A percentile compares a stretch with the other conserved stretches of the same genome.
Evolutionary conservation across 2,329 filamentous ascomycete genomes (phyloP).

Genomic region (Xylaria sp.): DNA sequence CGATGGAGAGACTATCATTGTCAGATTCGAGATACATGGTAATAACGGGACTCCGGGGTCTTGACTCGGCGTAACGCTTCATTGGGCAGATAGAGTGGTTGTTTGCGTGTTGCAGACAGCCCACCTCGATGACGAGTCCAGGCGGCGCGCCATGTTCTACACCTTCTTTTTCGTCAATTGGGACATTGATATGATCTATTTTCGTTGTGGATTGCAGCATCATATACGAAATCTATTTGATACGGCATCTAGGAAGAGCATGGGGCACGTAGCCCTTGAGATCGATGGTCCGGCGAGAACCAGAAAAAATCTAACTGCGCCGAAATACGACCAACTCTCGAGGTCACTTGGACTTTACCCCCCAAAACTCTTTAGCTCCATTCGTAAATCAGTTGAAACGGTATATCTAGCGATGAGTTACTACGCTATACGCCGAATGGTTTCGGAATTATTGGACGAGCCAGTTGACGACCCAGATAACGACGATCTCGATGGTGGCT

Average conservation of each 20-base stretch:
- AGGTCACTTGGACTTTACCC: not conserved
- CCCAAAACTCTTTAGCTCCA: not conserved
- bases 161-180: constrained; percentile 9
- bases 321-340: not conserved
- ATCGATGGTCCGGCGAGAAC: not conserved
- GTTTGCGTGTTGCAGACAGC: too few relatives aligned
- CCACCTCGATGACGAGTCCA: too few relatives aligned
- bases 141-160: not conserved
- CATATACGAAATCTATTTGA: not conserved
- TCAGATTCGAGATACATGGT: too few relatives aligned
- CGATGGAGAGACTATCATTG: too few relatives aligned
- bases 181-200: constrained; percentile 15
- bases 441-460: not conserved
- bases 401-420: not conserved
- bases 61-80: too few relatives aligned
- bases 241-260: not conserved
- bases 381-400: not conserved
- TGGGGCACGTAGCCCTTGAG: not conserved
- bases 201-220: not conserved
- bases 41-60: too few relatives aligned
- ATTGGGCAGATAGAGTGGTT: too few relatives aligned
- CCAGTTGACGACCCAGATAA: not conserved
- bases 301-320: not conserved
- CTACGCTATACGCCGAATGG: not conserved
- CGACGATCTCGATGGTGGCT: too few relatives aligned